phyloP scores from a whole-genome alignment of 768 basidiomycete genomes.

The Ramaria sp. region DNA sequence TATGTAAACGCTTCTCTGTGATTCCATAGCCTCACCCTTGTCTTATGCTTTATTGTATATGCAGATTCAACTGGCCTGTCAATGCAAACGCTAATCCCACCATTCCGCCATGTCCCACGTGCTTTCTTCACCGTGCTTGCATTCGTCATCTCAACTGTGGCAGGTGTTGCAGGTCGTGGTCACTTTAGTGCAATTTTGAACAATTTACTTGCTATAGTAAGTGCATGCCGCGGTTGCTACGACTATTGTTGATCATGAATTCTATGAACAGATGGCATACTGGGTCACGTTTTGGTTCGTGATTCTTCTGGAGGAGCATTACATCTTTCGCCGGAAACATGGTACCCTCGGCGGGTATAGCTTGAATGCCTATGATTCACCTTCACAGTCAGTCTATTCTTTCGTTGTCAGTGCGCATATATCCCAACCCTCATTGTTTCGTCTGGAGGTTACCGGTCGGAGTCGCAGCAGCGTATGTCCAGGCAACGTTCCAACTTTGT shows the following conservation, averaged over 20 bases:
- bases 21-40: background rate
- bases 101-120: constrained; percentile 33
- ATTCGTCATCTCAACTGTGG: constrained; percentile 28
- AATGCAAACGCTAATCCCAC: constrained; percentile 33
- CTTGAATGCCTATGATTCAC: constrained; percentile 35
- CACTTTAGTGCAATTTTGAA: constrained; percentile 24
- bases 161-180: constrained; percentile 31
- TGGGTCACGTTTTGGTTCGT: constrained; percentile 39
- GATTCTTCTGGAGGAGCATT: constrained; percentile 36
- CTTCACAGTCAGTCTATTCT: constrained; percentile 20
- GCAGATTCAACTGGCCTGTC: constrained; percentile 39
- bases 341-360: constrained; percentile 41
- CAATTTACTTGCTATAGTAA: constrained; percentile 4
- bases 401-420: background rate
- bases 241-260: constrained; percentile 14
- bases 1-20: background rate
- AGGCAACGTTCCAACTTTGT: background rate
- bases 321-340: constrained; percentile 29
- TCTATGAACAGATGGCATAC: constrained; percentile 30
- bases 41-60: constrained; percentile 14
- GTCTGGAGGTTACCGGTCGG: constrained; percentile 33
- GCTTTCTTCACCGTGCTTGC: constrained; percentile 35
- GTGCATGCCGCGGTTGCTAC: background rate
- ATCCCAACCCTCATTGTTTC: background rate
- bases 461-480: constrained; percentile 29